Evolutionary conservation across 768 basidiomycete genomes (phyloP).

Genomic region (Mrakia blollopis): DNA sequence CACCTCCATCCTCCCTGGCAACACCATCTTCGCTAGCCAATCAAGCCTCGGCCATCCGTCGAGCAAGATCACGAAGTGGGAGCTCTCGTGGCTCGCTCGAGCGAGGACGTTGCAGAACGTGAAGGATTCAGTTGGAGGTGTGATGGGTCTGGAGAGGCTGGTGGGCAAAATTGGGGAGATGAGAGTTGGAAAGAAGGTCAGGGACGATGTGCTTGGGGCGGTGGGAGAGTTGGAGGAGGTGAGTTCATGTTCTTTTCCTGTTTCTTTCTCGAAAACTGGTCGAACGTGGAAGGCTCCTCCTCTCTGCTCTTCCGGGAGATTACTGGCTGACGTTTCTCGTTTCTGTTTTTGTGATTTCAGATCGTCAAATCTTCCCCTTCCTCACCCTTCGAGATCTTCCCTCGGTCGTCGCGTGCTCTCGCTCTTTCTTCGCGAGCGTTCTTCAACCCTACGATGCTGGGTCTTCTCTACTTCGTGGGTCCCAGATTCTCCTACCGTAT

Average conservation of each 20-base stretch:
- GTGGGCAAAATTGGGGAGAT: conserved; percentile 84
- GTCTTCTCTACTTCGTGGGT: conserved; percentile 75
- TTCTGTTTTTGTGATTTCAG: neutral
- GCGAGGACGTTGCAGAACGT: conserved; percentile 66
- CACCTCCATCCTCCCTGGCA: conserved; percentile 5
- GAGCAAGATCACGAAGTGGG: neutral
- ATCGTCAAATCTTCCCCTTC: conserved; percentile 29
- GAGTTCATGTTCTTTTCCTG: conserved; percentile 34
- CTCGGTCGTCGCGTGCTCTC: conserved; percentile 59
- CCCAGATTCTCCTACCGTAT: neutral
- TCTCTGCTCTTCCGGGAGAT: conserved; percentile 6
- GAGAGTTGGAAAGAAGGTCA: conserved; percentile 77
- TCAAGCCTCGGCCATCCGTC: neutral
- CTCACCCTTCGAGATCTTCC: conserved; percentile 47
- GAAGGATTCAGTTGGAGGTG: conserved; percentile 62
- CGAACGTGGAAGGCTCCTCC: neutral
- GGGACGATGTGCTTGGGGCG: conserved; percentile 63
- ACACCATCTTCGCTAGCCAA: neutral
- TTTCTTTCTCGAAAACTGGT: neutral
- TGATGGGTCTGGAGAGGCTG: conserved; percentile 74
- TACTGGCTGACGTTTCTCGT: neutral
- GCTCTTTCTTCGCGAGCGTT: conserved; percentile 76
- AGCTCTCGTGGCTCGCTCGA: conserved; percentile 43
- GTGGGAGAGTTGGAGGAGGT: conserved; percentile 72
- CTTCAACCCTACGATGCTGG: conserved; percentile 95